A percentile compares a stretch with the other conserved stretches of the same genome.
phyloP scores from a whole-genome alignment of 2,329 filamentous ascomycete species.

The Fusarium sp. region DNA sequence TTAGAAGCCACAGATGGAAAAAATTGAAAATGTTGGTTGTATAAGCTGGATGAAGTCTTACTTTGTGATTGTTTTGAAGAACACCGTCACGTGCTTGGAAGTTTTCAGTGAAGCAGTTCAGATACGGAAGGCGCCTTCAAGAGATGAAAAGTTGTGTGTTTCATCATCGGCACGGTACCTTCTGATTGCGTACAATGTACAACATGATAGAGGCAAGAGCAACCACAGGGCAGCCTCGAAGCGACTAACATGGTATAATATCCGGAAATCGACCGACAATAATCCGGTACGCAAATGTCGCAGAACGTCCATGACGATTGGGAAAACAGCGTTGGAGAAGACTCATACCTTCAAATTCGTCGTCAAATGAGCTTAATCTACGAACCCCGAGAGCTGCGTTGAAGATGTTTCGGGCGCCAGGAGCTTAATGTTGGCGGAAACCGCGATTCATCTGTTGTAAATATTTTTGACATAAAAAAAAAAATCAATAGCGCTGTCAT shows the following conservation, averaged over 20 bases:
- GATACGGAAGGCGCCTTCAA: conserved; percentile 13
- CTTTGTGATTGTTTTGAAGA: background rate
- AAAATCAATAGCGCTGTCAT: conserved; percentile 3
- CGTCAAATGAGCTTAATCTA: background rate
- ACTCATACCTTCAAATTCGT: background rate
- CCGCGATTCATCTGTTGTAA: background rate
- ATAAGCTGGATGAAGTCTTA: background rate
- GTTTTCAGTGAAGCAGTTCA: background rate
- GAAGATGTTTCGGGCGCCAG: background rate
- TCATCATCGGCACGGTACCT: background rate
- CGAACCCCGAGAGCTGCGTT: background rate
- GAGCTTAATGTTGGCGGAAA: background rate
- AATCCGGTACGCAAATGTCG: background rate
- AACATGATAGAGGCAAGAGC: background rate
- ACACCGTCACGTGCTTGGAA: background rate
- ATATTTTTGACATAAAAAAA: background rate
- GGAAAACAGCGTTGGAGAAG: background rate
- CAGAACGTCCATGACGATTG: background rate
- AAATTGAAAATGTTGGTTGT: background rate
- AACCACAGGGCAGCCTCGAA: background rate
- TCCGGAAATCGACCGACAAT: conserved; percentile 9
- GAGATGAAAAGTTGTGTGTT: background rate
- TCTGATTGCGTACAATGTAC: conserved; percentile 17
- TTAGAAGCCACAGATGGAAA: background rate
- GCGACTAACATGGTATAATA: conserved; percentile 5